Conservation (phyloP, 768 basidiomycete species). For the Suillus subluteus region DNA sequence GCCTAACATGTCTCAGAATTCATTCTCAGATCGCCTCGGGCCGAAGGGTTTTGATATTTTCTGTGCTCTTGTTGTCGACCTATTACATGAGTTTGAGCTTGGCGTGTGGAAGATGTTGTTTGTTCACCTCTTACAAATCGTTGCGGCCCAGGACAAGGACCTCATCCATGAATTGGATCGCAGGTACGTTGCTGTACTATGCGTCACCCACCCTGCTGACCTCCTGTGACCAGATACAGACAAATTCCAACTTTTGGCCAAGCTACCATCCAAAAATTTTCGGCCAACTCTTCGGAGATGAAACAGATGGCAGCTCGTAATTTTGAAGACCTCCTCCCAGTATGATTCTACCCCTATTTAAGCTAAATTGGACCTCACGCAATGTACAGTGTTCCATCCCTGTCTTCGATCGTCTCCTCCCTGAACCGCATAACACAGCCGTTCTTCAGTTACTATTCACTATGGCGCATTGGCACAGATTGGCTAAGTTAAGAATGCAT, state of each 20-base stretch:
- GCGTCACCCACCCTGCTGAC: too few species aligned
- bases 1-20: too few species aligned
- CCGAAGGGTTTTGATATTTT: too few species aligned
- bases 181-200: too few species aligned
- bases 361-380: too few species aligned
- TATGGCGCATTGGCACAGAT: constrained; percentile 37
- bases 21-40: too few species aligned
- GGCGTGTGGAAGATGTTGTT: neutral
- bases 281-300: neutral
- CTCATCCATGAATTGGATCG: neutral
- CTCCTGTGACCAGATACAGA: too few species aligned
- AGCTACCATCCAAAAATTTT: too few species aligned
- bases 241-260: constrained; percentile 8
- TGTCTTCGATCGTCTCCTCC: constrained; percentile 41
- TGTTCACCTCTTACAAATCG: neutral
- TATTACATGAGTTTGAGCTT: too few species aligned
- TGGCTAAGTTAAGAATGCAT: constrained; percentile 39
- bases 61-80: too few species aligned
- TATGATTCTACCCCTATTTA: neutral
- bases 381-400: constrained; percentile 36
- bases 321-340: constrained; percentile 41
- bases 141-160: neutral
- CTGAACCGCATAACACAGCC: constrained; percentile 23
- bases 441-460: constrained; percentile 31
- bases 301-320: constrained; percentile 34